Evolutionary conservation across 768 basidiomycete species (phyloP).

Genomic region (Macrocybe gigantea): DNA sequence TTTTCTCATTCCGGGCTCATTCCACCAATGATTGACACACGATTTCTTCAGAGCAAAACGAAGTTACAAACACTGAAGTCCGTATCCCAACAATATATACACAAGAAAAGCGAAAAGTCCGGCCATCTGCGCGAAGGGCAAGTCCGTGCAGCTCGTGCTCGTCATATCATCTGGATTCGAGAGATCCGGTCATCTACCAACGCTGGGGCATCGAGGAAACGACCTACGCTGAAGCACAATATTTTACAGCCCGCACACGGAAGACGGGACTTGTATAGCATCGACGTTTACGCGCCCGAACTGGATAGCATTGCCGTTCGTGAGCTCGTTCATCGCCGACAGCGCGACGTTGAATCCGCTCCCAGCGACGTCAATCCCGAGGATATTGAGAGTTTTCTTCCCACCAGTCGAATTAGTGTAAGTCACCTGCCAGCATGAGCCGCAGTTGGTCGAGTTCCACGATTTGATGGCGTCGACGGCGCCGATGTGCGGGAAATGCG

Average conservation of each 20-base stretch:
- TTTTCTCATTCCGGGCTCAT: too few relatives aligned
- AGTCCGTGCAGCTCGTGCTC: too few relatives aligned
- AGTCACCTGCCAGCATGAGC: conserved; percentile 48
- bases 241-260: conserved; percentile 18
- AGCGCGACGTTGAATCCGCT: conserved; percentile 19
- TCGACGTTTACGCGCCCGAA: conserved; percentile 20
- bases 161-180: too few relatives aligned
- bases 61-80: too few relatives aligned
- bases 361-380: conserved; percentile 35
- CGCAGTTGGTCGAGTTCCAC: conserved; percentile 43
- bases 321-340: conserved; percentile 29
- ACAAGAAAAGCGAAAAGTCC: too few relatives aligned
- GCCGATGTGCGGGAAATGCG: conserved; percentile 49
- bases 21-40: too few relatives aligned
- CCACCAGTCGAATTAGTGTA: conserved; percentile 23
- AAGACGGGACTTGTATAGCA: conserved; percentile 14
- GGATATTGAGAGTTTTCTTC: conserved; percentile 30
- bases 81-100: too few relatives aligned
- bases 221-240: neutral
- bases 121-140: too few relatives aligned
- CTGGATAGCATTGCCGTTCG: conserved; percentile 16
- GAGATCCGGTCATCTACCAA: too few relatives aligned
- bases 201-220: too few relatives aligned
- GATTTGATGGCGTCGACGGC: conserved; percentile 36
- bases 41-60: too few relatives aligned